Evolutionary conservation across 768 basidiomycete genomes (phyloP).

Genomic region (Lentinula guzmanii): DNA sequence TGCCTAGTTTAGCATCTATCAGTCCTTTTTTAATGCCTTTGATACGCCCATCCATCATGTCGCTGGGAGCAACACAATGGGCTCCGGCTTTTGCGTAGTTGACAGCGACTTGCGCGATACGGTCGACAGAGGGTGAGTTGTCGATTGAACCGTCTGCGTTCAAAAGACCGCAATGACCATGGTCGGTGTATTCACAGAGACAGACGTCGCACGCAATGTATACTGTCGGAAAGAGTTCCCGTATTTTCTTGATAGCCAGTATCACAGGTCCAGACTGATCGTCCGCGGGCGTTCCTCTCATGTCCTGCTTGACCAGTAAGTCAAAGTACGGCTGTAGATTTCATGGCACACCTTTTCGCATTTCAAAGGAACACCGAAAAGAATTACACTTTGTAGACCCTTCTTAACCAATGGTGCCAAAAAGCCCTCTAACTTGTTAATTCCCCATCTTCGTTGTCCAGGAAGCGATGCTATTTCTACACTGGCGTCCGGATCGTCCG

Average conservation of each 20-base stretch:
- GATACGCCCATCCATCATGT: slow-evolving; percentile 99
- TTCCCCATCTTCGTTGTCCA: slow-evolving; percentile 89
- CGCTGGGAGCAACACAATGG: slow-evolving; percentile 96
- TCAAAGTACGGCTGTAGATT: background rate
- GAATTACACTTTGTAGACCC: slow-evolving; percentile 85
- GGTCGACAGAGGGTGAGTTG: slow-evolving; percentile 70
- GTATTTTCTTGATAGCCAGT: slow-evolving; percentile 77
- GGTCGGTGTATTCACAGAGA: slow-evolving; percentile 98
- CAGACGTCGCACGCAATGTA: slow-evolving; percentile 96
- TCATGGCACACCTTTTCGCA: slow-evolving; percentile 57
- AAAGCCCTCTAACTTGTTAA: slow-evolving; percentile 89
- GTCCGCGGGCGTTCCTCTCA: slow-evolving; percentile 81
- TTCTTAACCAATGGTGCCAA: slow-evolving; percentile 83
- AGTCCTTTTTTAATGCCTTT: slow-evolving; percentile 82
- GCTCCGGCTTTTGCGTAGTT: slow-evolving; percentile 94
- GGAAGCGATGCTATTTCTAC: slow-evolving; percentile 75
- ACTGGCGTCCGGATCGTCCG: slow-evolving; percentile 85
- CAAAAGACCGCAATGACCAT: slow-evolving; percentile 91
- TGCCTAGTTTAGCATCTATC: slow-evolving; percentile 79
- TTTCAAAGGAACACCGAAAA: slow-evolving; percentile 89
- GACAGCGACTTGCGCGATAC: slow-evolving; percentile 89
- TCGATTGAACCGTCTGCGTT: slow-evolving; percentile 72
- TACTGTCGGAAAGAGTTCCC: slow-evolving; percentile 70
- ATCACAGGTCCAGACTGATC: slow-evolving; percentile 90
- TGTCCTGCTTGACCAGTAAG: slow-evolving; percentile 49